Evolutionary conservation across 2,329 filamentous ascomycete genomes (phyloP), one percentile per base, ranked within the genome.

Genomic region (Dryadomyces sulphureus): DNA sequence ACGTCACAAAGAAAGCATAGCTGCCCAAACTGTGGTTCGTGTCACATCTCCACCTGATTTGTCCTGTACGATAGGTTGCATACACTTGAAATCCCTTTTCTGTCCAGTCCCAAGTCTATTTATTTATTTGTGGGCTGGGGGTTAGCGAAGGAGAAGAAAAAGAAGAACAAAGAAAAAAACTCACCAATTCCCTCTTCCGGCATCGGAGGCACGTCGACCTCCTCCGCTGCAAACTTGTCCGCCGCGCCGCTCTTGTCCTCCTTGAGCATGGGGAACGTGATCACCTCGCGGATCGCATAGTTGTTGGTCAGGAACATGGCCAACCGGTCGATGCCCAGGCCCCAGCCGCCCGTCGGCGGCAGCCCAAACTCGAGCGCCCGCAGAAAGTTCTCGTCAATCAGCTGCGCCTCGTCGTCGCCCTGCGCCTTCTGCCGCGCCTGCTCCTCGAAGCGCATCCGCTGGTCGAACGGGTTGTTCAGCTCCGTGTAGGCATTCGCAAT

Each of bases 181-280:
- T 55, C 48, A 61, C 59, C 55, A 47, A 63, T 62, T 39, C 59
- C 60, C 54, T 62, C 61, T 45, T 58, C 60, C 7, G 61, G 59
- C 46, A 61, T 48, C 3, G 61, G 59, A 49, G 57, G 47, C 5
- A 62, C 54, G 39, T 56, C 49, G 17, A 55, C 57, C 43, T 60
- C 45, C 53, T 63, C 61, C 16, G 59, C 60, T 19, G 60, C 65
- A 49, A 63, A 56, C 60, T 69, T 70, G 60, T 72, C 72, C 60
- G 69, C 68, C 53, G 64, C 63, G 50, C 63, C 48, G 6, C 21
- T 17, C 52, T 72, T 67, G 58, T 90, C 84, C 43, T 90, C 84
- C 77, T 94, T 94, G 86, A 98, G 94, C 68, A 95, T 90, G 11
- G 92, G 92, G 78, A 98, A 98, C 8, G 90, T 80, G 52, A 96